These are phyloP conservation scores for Ramularia endophylla DNA, from an alignment of 2,329 filamentous ascomycete species.

Conservation along the genomic window DNA sequence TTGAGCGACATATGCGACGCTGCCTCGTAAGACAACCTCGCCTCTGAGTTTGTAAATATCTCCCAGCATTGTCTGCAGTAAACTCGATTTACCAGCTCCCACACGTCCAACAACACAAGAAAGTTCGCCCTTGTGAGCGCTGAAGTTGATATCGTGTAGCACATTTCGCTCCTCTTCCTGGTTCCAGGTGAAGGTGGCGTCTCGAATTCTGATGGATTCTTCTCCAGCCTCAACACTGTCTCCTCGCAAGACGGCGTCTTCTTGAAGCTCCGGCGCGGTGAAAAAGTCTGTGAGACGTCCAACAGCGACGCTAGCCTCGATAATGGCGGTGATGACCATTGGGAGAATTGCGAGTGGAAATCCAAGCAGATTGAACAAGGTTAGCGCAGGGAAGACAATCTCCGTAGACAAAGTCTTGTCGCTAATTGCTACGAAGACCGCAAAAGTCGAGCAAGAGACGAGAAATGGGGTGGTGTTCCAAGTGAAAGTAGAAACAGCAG, in stretches of 20 bases:
- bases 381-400: constrained; percentile 88
- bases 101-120: constrained; percentile 91
- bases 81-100: constrained; percentile 90
- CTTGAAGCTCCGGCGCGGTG: constrained; percentile 80
- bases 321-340: constrained; percentile 96
- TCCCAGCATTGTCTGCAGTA: constrained; percentile 81
- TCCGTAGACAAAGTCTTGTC: constrained; percentile 80
- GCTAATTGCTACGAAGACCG: constrained; percentile 83
- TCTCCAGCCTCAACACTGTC: constrained; percentile 71
- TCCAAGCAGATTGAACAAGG: constrained; percentile 91
- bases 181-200: constrained; percentile 94
- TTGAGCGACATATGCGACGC: constrained; percentile 86
- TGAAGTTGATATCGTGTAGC: constrained; percentile 79
- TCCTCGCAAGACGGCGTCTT: constrained; percentile 68
- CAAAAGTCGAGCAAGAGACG: constrained; percentile 94
- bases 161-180: constrained; percentile 63
- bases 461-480: constrained; percentile 98
- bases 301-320: constrained; percentile 92
- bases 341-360: constrained; percentile 92
- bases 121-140: constrained; percentile 85
- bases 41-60: constrained; percentile 88
- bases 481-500: constrained; percentile 93
- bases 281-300: constrained; percentile 80
- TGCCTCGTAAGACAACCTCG: constrained; percentile 73
- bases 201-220: constrained; percentile 74